Base-by-base conservation (phyloP, 106 monocot species). In the Phalaenopsis equestris region DNA sequence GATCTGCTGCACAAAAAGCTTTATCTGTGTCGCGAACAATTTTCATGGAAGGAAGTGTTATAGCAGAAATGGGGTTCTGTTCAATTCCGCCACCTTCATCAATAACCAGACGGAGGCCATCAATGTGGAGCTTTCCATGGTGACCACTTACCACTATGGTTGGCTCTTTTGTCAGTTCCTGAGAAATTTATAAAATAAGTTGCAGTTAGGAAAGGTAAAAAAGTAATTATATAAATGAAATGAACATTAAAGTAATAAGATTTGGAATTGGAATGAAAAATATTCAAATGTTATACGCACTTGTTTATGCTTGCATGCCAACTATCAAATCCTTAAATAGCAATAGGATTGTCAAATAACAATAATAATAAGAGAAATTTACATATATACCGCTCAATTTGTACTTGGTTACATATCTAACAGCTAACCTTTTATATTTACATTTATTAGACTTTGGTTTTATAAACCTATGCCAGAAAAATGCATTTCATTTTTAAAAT, bases 61-160 rank as follows among this genome's bases (percentile, higher is more conserved):
- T 48, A 79, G 97, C 97, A 73, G 97, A 92, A n/a, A 98, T 79
- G 8, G 94, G 94, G 2, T 84, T 79, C 3, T 86, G 47, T 77
- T 86, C 89, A 8, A 85, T 77, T n/a, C 97, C 97, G 39, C 97
- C 94, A 45, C 92, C 82, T 86, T 97, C 93, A 83, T 97, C 97
- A 37, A 97, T 92, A 23, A 97, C 83, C 48, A 94, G 90, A 49
- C 97, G 86, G 41, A 94, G 97, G 78, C 94, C 94, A 55, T 94
- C 90, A 12, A 94, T 83, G 78, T 87, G 88, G 30, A 98, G 89
- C 70, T 90, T 88, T 65, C 86, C 97, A 81, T 98, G 97, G 84
- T 98, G 97, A 43, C 97, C 97, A 39, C 97, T 98, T 24, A 88
- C 87, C 37, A 98, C 46, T 56, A 92, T 88, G 11, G 82, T 89